Conservation (phyloP, 164 flowering plant species). For the Buxus sempervirens region DNA sequence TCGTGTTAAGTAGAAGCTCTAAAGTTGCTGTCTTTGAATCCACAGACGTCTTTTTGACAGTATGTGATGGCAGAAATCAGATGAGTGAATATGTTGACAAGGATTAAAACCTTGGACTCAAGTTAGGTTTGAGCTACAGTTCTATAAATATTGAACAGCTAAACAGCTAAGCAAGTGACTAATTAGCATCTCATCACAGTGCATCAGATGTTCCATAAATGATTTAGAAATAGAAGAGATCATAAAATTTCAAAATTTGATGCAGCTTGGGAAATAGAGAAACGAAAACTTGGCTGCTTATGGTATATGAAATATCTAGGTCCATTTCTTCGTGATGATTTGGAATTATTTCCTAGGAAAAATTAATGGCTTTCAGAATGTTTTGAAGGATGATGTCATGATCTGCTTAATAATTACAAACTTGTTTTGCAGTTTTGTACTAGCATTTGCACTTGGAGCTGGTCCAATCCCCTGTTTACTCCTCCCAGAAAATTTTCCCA, state of each 20-base stretch:
- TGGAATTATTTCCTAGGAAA: background rate
- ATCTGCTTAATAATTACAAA: conserved; percentile 7
- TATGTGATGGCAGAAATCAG: background rate
- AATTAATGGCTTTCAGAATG: background rate
- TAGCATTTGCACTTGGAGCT: conserved; percentile 83
- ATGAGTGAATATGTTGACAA: background rate
- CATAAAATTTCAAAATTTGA: background rate
- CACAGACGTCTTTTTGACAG: background rate
- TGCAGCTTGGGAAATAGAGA: background rate
- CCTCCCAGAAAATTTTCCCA: conserved; percentile 80
- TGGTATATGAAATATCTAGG: background rate
- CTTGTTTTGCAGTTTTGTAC: conserved; percentile 67
- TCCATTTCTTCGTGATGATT: background rate
- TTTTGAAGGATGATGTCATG: background rate
- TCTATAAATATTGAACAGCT: background rate
- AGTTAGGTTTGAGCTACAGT: background rate
- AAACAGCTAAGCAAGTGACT: background rate
- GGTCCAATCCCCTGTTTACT: conserved; percentile 97
- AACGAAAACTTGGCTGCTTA: background rate
- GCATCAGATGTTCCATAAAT: background rate
- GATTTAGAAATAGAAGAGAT: background rate
- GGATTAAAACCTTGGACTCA: background rate
- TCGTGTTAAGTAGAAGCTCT: background rate
- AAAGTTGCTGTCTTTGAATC: background rate
- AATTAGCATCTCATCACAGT: background rate